Base-by-base conservation (phyloP, 352 stramenopile species). In the Phytophthora hybrid region DNA sequence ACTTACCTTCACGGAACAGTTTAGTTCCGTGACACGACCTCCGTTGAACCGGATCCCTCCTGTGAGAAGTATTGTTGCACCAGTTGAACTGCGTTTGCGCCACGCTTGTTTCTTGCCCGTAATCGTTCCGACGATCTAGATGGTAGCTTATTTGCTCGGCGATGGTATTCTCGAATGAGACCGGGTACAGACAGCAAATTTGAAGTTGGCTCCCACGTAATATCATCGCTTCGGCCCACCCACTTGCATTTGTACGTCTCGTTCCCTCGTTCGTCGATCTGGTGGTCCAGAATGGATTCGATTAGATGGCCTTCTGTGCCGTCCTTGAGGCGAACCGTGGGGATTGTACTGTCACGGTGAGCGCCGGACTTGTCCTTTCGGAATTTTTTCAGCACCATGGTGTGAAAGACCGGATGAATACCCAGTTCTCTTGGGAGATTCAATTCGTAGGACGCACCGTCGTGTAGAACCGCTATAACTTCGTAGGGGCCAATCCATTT, bases 201-300 rank as follows among this genome's bases (percentile, higher is more conserved):
- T 49, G 26, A 16, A 4, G 29, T 49, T 16, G 59, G 59, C 46
- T 66, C 59, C 59, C 59, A 66, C 0, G 59, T 58, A 8, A 66
- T 66, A 46, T 66, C 59, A 18, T 57, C 59, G 10, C 8, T 49
- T 5, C 16, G 13, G 10, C 59, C 59, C 18, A 66, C 44, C 59
- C 59, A 66, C 46, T 66, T 66, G 46, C 46, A 66, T 29, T 66
- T 58, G 18, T 58, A 66, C 44, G 41, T 31, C 9, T 58, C 46
- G 4, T 32, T 10, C 2, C 59, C 58, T 32, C 49, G 4, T 19
- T 66, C 34, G 7, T 6, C 5, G 23, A 66, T 47, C 1, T 11
- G 41, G 29, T 66, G 46, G 16, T 32, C 46, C 11, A 58, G 23
- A 5, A 34, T 58, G 8, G 7, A 5, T 10, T 61, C 55, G n/a